These are phyloP conservation scores for Penstemon eatonii DNA, from an alignment of 257 asterid species.

Conservation along the genomic window DNA sequence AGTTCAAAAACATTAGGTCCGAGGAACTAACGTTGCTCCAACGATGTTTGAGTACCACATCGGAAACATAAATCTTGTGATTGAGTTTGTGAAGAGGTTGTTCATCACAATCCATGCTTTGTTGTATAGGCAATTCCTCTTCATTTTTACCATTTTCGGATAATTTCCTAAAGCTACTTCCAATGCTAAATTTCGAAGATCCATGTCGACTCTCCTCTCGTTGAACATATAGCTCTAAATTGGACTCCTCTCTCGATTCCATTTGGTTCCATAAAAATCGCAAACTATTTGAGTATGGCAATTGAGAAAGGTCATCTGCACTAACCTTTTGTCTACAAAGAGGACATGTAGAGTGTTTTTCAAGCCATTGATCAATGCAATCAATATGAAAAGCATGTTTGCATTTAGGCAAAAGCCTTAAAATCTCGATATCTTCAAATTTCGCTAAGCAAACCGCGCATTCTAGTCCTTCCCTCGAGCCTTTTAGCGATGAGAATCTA, in stretches of 20 bases:
- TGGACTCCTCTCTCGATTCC: conserved; percentile 32
- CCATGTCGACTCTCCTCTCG: conserved; percentile 44
- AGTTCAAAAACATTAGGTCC: conserved; percentile 55
- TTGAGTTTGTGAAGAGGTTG: conserved; percentile 38
- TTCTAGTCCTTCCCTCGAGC: conserved; percentile 55
- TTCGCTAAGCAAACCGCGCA: conserved; percentile 63
- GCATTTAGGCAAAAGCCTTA: conserved; percentile 59
- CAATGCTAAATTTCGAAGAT: conserved; percentile 48
- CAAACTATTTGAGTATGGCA: conserved; percentile 36
- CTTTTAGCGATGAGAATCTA: conserved; percentile 50
- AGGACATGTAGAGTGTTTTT: conserved; percentile 67
- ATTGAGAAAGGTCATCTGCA: conserved; percentile 38
- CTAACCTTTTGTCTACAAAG: conserved; percentile 52
- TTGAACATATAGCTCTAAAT: conserved; percentile 44
- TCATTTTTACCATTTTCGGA: conserved; percentile 14
- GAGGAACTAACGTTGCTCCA: conserved; percentile 73
- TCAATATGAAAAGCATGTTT: conserved; percentile 60
- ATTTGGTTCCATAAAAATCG: conserved; percentile 34
- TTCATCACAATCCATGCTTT: conserved; percentile 18
- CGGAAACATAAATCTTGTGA: conserved; percentile 50
- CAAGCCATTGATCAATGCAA: conserved; percentile 69
- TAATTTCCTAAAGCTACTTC: conserved; percentile 35
- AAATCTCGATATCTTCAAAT: conserved; percentile 52
- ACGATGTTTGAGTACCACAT: conserved; percentile 46
- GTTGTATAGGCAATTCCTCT: conserved; percentile 37